Base-by-base conservation (phyloP, 768 basidiomycete species). In the Termitomyces sp. region DNA sequence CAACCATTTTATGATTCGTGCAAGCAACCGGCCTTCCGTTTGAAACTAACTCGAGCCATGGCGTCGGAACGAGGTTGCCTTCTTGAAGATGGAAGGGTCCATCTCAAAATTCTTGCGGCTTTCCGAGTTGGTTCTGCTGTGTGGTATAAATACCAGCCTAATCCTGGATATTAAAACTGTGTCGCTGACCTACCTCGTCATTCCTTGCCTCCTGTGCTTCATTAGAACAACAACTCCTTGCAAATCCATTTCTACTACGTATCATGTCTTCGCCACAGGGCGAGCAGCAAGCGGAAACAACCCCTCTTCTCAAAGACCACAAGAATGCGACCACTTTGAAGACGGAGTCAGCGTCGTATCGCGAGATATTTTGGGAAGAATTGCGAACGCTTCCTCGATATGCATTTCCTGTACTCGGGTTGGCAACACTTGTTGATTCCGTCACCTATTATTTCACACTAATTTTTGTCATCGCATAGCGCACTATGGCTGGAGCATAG, bases 401-500 rank as follows among this genome's bases (percentile, higher is more conserved):
- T 19, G n/a, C 9, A 9, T 41, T n/a, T n/a, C 40, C 40, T 41
- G 3, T 41, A 9, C 40, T 41, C n/a, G n/a, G 40, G 40, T 41
- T 3, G 40, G 40, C n/a, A 17, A 15, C 38, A 38, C 3, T n/a
- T 7, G n/a, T 19, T 41, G 3, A 7, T 40, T 14, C 7, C n/a
- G n/a, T 38, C 37, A 15, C n/a, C 7, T 4, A 3, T 19, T 19
- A 0, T 7, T 14, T 17, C 6, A 40, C 23, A 12, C n/a, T 50
- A 14, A 38, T 7, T 12, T 10, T 50, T 17, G 1, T 19, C 15
- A 37, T 21, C 1, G 10, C 4, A 31, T 45, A 56, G 55, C 12
- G 48, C 55, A 15, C 55, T 51, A 80, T 54, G 85, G 23, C 72
- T 84, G n/a, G 89, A 91, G 61, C 87, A 83, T 65, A 84, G 83